A percentile compares a stretch with the other conserved stretches of the same genome.
phyloP scores from a whole-genome alignment of 2,329 filamentous ascomycete genomes.

The Colletotrichum gigasporum region DNA sequence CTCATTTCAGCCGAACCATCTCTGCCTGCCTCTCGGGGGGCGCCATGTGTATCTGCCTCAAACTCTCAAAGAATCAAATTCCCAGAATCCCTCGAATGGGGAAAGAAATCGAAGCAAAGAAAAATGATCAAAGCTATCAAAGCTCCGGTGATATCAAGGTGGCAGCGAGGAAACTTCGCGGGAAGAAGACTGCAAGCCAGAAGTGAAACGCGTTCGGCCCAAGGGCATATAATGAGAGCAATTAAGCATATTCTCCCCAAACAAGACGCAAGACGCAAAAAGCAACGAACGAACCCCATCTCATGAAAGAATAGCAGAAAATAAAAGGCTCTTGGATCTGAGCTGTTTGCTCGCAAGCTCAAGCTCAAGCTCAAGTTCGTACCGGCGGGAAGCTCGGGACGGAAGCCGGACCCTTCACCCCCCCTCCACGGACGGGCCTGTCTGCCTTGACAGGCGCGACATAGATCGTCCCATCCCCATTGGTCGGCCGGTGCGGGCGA shows the following conservation, averaged over 20 bases:
- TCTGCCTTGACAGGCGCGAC: background rate
- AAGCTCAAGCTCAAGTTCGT: background rate
- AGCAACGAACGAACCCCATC: too few relatives aligned
- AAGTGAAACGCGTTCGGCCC: background rate
- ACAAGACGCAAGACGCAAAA: too few relatives aligned
- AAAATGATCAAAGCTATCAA: too few relatives aligned
- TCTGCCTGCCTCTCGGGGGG: too few relatives aligned
- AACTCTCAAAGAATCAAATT: background rate
- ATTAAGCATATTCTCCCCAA: conserved; percentile 1
- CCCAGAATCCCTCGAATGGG: background rate
- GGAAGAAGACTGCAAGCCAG: background rate
- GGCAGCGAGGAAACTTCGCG: background rate
- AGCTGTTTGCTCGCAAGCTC: background rate
- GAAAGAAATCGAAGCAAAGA: background rate
- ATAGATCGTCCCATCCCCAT: background rate
- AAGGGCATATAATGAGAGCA: background rate
- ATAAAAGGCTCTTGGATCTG: background rate
- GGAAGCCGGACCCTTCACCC: background rate
- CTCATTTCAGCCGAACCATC: background rate
- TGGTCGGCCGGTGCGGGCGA: background rate
- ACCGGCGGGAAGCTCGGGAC: background rate
- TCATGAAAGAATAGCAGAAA: background rate
- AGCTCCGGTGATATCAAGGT: too few relatives aligned
- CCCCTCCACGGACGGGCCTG: background rate
- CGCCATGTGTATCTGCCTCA: background rate